These are phyloP conservation scores for Aureobasidium leucospermi DNA, from an alignment of 2,329 filamentous ascomycete genomes.

Conservation along the genomic window DNA sequence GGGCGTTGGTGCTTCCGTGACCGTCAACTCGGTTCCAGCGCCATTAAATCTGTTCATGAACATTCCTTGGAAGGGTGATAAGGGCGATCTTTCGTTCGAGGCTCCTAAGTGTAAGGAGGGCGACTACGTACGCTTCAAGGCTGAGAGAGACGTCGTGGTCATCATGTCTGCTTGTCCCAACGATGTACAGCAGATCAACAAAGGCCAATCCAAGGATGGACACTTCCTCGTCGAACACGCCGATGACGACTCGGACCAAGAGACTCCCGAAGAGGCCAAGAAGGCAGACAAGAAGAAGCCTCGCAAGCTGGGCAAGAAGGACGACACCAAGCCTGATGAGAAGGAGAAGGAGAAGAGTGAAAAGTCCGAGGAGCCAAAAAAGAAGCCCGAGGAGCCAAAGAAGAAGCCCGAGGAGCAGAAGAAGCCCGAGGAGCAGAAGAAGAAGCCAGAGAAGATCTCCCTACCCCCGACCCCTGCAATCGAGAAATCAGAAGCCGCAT, in stretches of 20 bases:
- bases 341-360: not conserved
- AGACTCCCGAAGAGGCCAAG: conserved; percentile 3
- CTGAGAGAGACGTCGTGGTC: conserved; percentile 39
- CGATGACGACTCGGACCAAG: conserved; percentile 17
- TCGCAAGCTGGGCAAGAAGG: not conserved
- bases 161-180: conserved; percentile 43
- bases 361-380: not conserved
- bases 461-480: not conserved
- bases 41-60: conserved; percentile 45
- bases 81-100: conserved; percentile 36
- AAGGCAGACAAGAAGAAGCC: conserved; percentile 7
- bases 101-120: conserved; percentile 33
- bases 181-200: conserved; percentile 38
- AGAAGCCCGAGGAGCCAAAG: not conserved
- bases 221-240: conserved; percentile 35
- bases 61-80: conserved; percentile 34
- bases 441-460: not conserved
- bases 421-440: not conserved
- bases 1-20: conserved; percentile 40
- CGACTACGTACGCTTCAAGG: conserved; percentile 38
- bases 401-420: not conserved
- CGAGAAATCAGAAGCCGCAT: not conserved
- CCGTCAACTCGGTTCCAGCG: conserved; percentile 40
- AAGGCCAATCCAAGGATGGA: conserved; percentile 35
- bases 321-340: not conserved